These are phyloP conservation scores for Albophoma yamanashiensis DNA, from an alignment of 2,329 filamentous ascomycete species.

Conservation along the genomic window DNA sequence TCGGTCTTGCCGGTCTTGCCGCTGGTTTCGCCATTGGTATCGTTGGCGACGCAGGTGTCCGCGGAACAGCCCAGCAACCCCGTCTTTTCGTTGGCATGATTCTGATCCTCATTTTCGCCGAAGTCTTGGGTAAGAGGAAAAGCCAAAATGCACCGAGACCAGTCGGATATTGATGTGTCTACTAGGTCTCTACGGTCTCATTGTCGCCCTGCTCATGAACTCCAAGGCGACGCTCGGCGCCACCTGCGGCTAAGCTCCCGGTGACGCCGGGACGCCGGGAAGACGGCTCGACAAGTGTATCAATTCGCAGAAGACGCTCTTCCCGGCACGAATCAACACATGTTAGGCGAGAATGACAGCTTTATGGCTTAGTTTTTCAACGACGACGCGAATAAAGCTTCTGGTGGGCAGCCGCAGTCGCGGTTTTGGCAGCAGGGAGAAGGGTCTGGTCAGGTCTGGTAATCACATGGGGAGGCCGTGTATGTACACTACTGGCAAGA, in stretches of 20 bases:
- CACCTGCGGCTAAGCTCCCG: constrained; percentile 36
- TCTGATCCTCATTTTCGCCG: constrained; percentile 97
- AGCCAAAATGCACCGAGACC: neutral
- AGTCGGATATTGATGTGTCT: neutral
- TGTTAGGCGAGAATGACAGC: constrained; percentile 12
- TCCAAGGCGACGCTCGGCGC: constrained; percentile 66
- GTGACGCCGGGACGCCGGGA: constrained; percentile 2
- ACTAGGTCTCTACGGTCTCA: constrained; percentile 93
- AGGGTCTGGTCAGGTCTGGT: neutral
- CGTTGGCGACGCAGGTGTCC: constrained; percentile 80
- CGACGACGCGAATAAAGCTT: neutral
- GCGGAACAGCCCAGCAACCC: constrained; percentile 75
- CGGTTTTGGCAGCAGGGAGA: neutral
- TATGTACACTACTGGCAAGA: constrained; percentile 43
- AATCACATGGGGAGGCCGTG: constrained; percentile 15
- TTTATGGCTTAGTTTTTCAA: constrained; percentile 11
- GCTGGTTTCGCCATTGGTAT: constrained; percentile 83
- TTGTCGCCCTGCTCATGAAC: constrained; percentile 99
- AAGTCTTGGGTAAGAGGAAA: constrained; percentile 73
- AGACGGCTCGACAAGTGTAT: constrained; percentile 25
- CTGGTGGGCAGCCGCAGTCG: neutral
- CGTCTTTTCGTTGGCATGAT: constrained; percentile 96
- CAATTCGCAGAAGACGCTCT: constrained; percentile 15
- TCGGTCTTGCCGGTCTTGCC: constrained; percentile 74
- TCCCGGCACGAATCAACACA: constrained; percentile 10